Evolutionary conservation across 345 rosid species (phyloP), one percentile per base, ranked within the genome.

Genomic region (Lumnitzera littorea): DNA sequence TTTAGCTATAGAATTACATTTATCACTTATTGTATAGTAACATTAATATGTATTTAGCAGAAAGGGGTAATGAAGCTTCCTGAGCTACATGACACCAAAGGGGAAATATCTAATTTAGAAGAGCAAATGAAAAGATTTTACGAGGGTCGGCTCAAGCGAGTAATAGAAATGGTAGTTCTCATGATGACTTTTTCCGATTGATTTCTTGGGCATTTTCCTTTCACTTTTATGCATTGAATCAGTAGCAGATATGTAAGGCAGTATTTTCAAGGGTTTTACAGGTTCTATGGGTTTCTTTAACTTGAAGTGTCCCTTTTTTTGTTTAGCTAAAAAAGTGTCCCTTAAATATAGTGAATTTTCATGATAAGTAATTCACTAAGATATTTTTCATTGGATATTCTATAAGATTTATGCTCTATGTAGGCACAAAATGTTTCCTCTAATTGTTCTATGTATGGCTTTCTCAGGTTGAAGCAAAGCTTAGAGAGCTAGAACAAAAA

Each of bases 401-500:
- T 29, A 29, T 3, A 29, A 29, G 36, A 29, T 29, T 29, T 6
- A 29, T 29, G 3, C 36, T 29, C 7, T 29, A 20, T 20, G 36
- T 29, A 29, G 1, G 36, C 36, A 29, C 36, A 29, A 29, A 29
- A 3, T 29, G 36, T 29, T 29, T 6, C 36, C 36, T 29, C 1
- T 1, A 6, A 29, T 29, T 29, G 36, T 29, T 29, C 5, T 6
- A 29, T 29, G 3, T 6, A 4, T 53, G 31, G 12, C 7, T 11
- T 23, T 23, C 31, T 5, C 25, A 92, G 98, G 88, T 89, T 50
- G 97, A 89, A 78, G 67, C 72, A 27, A 92, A 87, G 80, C 90
- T 92, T 64, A 77, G 63, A 61, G 96, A 87, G 73, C 82, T 92
- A n/a, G 96, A 92, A 67, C 88, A 65, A 60, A 84, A 84, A 65